These are phyloP conservation scores for Vaccinium vitisidaea DNA, from an alignment of 148 eudicot genomes.

Conservation along the genomic window DNA sequence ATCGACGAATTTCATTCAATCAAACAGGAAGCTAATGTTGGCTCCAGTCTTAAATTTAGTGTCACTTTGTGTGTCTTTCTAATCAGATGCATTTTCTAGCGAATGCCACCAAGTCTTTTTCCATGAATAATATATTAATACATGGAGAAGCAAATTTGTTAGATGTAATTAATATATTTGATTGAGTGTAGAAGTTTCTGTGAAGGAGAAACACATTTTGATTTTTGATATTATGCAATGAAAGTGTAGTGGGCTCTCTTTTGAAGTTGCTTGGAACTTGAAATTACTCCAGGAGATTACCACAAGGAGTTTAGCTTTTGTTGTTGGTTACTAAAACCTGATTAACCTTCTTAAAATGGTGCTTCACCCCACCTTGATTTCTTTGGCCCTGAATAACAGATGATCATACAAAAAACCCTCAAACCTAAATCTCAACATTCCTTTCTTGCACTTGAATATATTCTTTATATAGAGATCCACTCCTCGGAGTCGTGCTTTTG, in stretches of 20 bases:
- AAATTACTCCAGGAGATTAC: background rate
- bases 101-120: background rate
- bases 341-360: slow-evolving; percentile 33
- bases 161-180: background rate
- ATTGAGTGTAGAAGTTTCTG: background rate
- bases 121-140: background rate
- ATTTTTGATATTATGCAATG: background rate
- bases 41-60: background rate
- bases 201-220: background rate
- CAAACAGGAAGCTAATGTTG: background rate
- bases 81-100: background rate
- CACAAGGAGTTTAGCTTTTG: background rate
- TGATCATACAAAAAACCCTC: background rate
- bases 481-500: slow-evolving; percentile 31
- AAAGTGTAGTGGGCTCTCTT: background rate
- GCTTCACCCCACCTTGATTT: slow-evolving; percentile 54
- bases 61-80: background rate
- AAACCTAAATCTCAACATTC: slow-evolving; percentile 13
- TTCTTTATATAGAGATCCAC: slow-evolving; percentile 26
- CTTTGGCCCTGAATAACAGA: background rate
- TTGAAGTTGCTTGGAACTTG: background rate
- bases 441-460: background rate
- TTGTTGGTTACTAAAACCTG: background rate
- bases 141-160: background rate
- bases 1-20: background rate